A percentile compares a stretch with the other conserved stretches of the same genome.
Conservation (phyloP, 345 rosid genomes). For the Gossypium rotundifolium region DNA sequence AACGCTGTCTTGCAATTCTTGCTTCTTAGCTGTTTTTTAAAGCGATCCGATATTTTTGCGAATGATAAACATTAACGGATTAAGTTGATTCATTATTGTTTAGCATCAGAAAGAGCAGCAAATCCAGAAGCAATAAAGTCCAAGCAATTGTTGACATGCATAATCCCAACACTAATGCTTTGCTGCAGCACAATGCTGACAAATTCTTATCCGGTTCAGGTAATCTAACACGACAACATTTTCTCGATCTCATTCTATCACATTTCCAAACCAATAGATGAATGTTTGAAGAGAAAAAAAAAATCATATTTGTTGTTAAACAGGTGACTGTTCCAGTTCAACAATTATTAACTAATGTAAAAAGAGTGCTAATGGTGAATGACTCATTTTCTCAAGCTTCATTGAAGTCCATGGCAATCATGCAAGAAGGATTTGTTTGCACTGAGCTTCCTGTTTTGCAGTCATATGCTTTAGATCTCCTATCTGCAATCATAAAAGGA, state of each 20-base stretch:
- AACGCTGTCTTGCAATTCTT: background rate
- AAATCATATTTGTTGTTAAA: background rate
- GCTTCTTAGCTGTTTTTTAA: background rate
- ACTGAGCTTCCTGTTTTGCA: conserved; percentile 5
- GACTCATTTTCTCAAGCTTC: conserved; percentile 5
- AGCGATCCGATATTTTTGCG: background rate
- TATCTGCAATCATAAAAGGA: conserved; percentile 13
- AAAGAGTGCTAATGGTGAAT: conserved; percentile 3
- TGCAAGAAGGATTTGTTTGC: background rate
- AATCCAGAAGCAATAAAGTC: conserved; percentile 1
- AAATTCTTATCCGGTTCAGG: conserved; percentile 9
- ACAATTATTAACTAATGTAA: background rate
- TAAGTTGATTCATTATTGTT: background rate
- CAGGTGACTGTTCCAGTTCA: conserved; percentile 9
- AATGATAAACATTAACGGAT: background rate
- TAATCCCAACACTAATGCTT: conserved; percentile 3
- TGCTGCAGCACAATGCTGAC: conserved; percentile 11
- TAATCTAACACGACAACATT: background rate
- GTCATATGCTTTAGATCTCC: conserved; percentile 7
- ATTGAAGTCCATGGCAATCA: background rate
- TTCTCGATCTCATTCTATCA: background rate
- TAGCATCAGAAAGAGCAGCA: background rate
- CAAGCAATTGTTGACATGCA: background rate
- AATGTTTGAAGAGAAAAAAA: background rate
- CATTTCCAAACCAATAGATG: background rate